Evolutionary conservation across 441 rosid species (phyloP), one percentile per base, ranked within the genome.

Genomic region (Populus trichocarpa): DNA sequence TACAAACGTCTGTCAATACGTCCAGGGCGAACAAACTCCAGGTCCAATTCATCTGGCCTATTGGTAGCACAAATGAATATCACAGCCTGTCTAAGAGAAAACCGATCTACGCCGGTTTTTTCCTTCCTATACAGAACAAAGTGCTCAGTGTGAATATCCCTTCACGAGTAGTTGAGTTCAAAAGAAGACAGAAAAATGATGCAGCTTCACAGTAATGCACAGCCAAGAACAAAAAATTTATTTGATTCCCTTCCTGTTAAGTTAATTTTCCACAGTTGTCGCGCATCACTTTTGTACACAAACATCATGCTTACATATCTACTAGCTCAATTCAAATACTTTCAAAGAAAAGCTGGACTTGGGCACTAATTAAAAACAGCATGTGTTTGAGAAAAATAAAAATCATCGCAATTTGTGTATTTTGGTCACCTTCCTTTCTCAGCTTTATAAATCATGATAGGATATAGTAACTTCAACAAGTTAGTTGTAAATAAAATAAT

Each of bases 31-130:
- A 96, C 93, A 90, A 96, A 94, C 86, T 96, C 98, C 38, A 87
- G 86, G 90, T 96, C 97, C 85, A 96, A 86, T 82, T 94, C 99
- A 85, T 96, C 97, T 75, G 98, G 98, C 80, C 97, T 92, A 87
- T 94, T 96, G 81, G 99, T 96, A 40, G 99, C 99, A 83, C 99
- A 96, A 69, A 96, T 90, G 90, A 96, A 96, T 87, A 96, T 96
- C 84, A 96, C 98, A 85, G 99, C 97, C 88, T 96, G 99, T 80
- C 91, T 87, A 73, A 91, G 89, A 22, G 99, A 93, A 90, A 91
- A 96, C 68, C 97, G 93, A 84, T 96, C 97, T 6, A 91, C 83
- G 8, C 99, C 99, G n/a, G 90, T 91, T 87, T 87, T 94, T 68
- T 91, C 97, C 92, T 94, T 93, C 86, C 99, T 96, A 79, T 66